These are phyloP conservation scores for Penicillium nucicola DNA, from an alignment of 495 filamentous ascomycete genomes.

Conservation along the genomic window DNA sequence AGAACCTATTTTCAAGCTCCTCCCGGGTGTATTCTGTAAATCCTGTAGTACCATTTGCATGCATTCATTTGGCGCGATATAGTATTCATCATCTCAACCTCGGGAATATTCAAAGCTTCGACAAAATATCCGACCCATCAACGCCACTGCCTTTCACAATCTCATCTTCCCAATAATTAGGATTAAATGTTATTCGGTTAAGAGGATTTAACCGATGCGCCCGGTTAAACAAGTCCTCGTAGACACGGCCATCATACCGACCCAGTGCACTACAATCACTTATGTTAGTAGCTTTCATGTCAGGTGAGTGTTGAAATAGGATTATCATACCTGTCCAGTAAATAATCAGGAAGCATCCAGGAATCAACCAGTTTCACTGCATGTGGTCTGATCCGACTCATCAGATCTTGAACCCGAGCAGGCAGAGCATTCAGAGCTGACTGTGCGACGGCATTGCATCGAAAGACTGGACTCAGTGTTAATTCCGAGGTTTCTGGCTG, in stretches of 20 bases:
- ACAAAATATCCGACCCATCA: conserved; percentile 16
- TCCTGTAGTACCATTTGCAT: too few relatives aligned
- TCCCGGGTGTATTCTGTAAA: too few relatives aligned
- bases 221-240: conserved; percentile 46
- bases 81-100: background rate
- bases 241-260: conserved; percentile 45
- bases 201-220: conserved; percentile 47
- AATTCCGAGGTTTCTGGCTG: background rate
- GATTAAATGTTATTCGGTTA: conserved; percentile 45
- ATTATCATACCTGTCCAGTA: conserved; percentile 36
- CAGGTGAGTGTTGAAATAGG: too few relatives aligned
- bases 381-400: conserved; percentile 43
- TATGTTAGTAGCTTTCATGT: background rate
- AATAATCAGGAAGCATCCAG: conserved; percentile 48
- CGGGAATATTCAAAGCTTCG: conserved; percentile 22
- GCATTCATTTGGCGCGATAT: too few relatives aligned
- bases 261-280: conserved; percentile 33
- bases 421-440: conserved; percentile 31
- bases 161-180: conserved; percentile 47
- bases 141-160: conserved; percentile 40
- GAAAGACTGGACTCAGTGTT: conserved; percentile 25
- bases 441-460: conserved; percentile 31
- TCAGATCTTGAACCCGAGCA: conserved; percentile 34
- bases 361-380: conserved; percentile 45
- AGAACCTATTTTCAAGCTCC: background rate